Conservation (phyloP, 108 stramenopile species). For the Mediolabrus comicus region DNA sequence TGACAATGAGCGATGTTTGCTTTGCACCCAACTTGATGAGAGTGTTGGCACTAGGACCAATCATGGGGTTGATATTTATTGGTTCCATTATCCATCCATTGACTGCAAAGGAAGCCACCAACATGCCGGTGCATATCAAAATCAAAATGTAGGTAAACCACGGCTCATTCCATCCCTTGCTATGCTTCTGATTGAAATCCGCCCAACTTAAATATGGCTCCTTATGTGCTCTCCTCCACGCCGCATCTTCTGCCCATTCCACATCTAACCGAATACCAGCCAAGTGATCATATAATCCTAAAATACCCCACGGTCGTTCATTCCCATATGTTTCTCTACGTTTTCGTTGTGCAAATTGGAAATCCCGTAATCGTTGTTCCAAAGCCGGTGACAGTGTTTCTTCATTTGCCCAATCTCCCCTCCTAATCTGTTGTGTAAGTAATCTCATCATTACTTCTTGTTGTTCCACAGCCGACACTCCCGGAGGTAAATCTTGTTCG, state of each 20-base stretch:
- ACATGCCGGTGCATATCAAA: conserved; percentile 57
- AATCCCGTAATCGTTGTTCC: conserved; percentile 74
- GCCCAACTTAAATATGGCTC: conserved; percentile 76
- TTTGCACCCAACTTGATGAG: conserved; percentile 86
- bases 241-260: conserved; percentile 88
- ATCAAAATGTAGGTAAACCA: conserved; percentile 73
- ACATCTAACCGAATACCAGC: conserved; percentile 72
- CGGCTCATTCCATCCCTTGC: conserved; percentile 58
- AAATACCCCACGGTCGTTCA: conserved; percentile 66
- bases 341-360: conserved; percentile 83
- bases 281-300: conserved; percentile 79
- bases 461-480: conserved; percentile 38
- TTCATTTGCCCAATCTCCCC: conserved; percentile 31
- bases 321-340: conserved; percentile 71
- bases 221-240: conserved; percentile 65
- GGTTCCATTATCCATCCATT: conserved; percentile 86
- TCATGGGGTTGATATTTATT: conserved; percentile 83
- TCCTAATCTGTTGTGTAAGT: conserved; percentile 35
- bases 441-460: conserved; percentile 47
- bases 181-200: conserved; percentile 67
- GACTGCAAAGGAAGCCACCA: conserved; percentile 62
- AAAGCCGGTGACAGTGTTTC: conserved; percentile 33
- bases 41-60: conserved; percentile 85
- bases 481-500: conserved; percentile 41
- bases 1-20: conserved; percentile 78